phyloP scores from a whole-genome alignment of 1,139 yeast species.

The Geotrichum cucujoidarum region DNA sequence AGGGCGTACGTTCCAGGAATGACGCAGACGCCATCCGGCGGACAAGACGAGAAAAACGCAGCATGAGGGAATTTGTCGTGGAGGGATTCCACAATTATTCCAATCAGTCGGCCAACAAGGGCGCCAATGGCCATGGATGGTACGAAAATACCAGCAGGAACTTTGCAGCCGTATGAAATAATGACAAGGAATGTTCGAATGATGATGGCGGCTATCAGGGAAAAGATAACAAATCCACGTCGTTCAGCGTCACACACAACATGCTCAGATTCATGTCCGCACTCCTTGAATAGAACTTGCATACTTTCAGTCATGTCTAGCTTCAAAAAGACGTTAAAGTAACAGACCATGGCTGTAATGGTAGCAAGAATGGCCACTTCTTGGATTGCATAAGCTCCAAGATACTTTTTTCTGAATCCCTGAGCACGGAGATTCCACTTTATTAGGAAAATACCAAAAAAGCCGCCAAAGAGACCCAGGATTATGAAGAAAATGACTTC shows the following conservation, averaged over 20 bases:
- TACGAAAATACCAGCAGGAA: slow-evolving; percentile 94
- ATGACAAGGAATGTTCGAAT: slow-evolving; percentile 68
- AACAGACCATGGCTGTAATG: slow-evolving; percentile 71
- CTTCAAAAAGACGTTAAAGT: slow-evolving; percentile 73
- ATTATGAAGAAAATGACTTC: slow-evolving; percentile 78
- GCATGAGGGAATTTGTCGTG: slow-evolving; percentile 44
- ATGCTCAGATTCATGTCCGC: slow-evolving; percentile 44
- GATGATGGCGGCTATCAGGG: slow-evolving; percentile 66
- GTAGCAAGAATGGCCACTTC: slow-evolving; percentile 69
- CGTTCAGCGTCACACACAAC: slow-evolving; percentile 25
- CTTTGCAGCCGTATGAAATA: slow-evolving; percentile 84
- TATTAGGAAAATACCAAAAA: slow-evolving; percentile 79
- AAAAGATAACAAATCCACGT: slow-evolving; percentile 39
- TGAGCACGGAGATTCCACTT: slow-evolving; percentile 75
- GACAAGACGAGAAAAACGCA: slow-evolving; percentile 45
- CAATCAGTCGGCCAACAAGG: slow-evolving; percentile 82
- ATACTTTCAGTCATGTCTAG: slow-evolving; percentile 94
- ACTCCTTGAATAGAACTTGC: slow-evolving; percentile 85
- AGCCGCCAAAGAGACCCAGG: slow-evolving; percentile 85
- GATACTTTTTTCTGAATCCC: slow-evolving; percentile 66
- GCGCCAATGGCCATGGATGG: slow-evolving; percentile 98
- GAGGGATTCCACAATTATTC: slow-evolving; percentile 59
- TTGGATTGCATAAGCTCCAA: slow-evolving; percentile 53
- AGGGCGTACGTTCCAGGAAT: slow-evolving; percentile 96
- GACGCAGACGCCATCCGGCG: slow-evolving; percentile 50